Conservation (phyloP, 139 green algal species). For the Limnomonas spitsbergensis region DNA sequence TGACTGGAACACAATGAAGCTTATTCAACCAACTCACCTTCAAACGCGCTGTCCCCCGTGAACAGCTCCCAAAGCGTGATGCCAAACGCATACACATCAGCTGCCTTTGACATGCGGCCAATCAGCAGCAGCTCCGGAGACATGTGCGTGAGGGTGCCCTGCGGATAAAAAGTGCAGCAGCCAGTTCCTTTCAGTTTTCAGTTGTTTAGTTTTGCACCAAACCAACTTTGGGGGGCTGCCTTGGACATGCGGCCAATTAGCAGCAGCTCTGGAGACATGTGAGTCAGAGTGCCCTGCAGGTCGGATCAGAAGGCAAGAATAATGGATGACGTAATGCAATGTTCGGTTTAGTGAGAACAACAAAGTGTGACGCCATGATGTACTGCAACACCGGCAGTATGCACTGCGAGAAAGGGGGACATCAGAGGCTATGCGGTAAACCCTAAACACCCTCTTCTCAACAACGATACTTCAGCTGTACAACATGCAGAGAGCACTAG, state of each 20-base stretch:
- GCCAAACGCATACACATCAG: constrained; percentile 10
- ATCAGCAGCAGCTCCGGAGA: constrained; percentile 41
- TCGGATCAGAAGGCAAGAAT: neutral
- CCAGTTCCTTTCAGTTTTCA: too few species aligned
- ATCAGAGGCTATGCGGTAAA: neutral
- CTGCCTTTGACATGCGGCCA: constrained; percentile 21
- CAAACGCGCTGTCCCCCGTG: neutral
- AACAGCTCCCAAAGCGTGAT: constrained; percentile 9
- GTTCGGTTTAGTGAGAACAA: neutral
- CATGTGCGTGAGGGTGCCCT: constrained; percentile 61
- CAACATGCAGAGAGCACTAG: too few species aligned
- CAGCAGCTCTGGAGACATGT: constrained; percentile 51
- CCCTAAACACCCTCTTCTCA: too few species aligned
- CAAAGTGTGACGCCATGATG: neutral
- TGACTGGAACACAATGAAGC: neutral
- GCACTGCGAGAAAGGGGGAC: neutral
- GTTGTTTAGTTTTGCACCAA: constrained; percentile 23
- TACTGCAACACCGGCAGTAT: neutral
- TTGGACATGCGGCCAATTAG: constrained; percentile 28
- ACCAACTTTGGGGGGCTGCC: constrained; percentile 38
- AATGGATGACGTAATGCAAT: neutral
- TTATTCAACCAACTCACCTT: neutral
- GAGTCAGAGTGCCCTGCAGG: constrained; percentile 51
- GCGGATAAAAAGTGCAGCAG: too few species aligned
- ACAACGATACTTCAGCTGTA: too few species aligned